These are phyloP conservation scores for Coccomyxa sp. DNA, from an alignment of 139 green algal genomes.

Conservation along the genomic window DNA sequence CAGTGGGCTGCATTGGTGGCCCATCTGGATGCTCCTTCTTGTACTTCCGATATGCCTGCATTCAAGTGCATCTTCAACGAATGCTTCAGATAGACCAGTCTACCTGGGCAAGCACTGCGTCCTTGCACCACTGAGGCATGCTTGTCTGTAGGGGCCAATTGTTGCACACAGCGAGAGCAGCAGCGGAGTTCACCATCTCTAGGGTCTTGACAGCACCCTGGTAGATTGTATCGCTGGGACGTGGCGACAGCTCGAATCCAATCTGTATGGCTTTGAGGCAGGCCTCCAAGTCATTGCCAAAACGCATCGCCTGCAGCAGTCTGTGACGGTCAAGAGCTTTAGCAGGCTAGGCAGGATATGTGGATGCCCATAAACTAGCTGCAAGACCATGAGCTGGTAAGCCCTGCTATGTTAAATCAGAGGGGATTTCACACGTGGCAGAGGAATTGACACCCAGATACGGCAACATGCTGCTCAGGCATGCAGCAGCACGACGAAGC, in stretches of 20 bases:
- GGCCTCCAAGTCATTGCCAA: conserved; percentile 30
- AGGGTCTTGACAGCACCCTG: conserved; percentile 8
- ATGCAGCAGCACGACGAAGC: too few species aligned
- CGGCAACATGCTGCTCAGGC: too few species aligned
- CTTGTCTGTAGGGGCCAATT: not conserved
- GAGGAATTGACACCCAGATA: too few species aligned
- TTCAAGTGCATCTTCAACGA: not conserved
- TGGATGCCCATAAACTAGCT: too few species aligned
- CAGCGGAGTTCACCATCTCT: not conserved
- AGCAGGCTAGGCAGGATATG: too few species aligned
- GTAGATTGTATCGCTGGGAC: not conserved
- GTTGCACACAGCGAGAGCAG: not conserved
- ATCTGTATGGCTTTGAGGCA: conserved; percentile 33
- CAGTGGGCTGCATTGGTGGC: not conserved
- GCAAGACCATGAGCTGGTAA: too few species aligned
- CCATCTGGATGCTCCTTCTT: conserved; percentile 15
- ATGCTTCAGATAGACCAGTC: not conserved
- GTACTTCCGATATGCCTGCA: conserved; percentile 28
- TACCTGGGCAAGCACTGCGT: not conserved
- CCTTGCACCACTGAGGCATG: not conserved
- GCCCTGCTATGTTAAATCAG: too few species aligned
- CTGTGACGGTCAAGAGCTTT: too few species aligned
- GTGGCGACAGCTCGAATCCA: conserved; percentile 25
- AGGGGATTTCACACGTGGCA: too few species aligned
- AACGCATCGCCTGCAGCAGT: conserved; percentile 26